Evolutionary conservation across 179 eudicot species (phyloP).

Genomic region (Gypsophila paniculata): DNA sequence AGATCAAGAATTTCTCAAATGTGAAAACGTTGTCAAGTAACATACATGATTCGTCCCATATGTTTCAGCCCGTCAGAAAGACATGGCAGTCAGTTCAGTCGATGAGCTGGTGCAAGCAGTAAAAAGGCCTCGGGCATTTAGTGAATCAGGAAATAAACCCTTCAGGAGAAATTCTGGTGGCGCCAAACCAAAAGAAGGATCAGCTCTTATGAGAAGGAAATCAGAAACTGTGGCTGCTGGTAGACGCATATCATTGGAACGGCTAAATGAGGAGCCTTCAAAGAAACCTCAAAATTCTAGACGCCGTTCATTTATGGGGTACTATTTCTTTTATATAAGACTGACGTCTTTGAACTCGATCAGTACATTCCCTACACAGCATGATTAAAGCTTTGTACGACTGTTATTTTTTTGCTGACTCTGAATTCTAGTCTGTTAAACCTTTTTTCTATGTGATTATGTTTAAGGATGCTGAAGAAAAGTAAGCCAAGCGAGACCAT

Average conservation of each 20-base stretch:
- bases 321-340: conserved; percentile 11
- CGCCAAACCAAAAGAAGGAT: conserved; percentile 28
- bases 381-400: background rate
- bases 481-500: conserved; percentile 33
- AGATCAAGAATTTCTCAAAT: background rate
- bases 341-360: background rate
- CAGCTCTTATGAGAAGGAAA: conserved; percentile 43
- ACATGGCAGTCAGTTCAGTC: conserved; percentile 66
- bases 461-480: conserved; percentile 61
- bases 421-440: conserved; percentile 8
- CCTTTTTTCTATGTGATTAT: background rate
- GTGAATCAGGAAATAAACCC: conserved; percentile 73
- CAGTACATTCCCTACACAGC: no score
- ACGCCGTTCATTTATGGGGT: conserved; percentile 85
- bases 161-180: conserved; percentile 56
- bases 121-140: conserved; percentile 70
- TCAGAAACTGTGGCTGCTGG: conserved; percentile 41
- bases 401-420: background rate
- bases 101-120: conserved; percentile 87
- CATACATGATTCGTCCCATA: background rate
- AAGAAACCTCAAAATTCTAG: conserved; percentile 54
- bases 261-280: conserved; percentile 64
- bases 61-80: conserved; percentile 85
- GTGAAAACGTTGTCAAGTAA: background rate
- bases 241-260: conserved; percentile 68